phyloP scores from a whole-genome alignment of 2,329 filamentous ascomycete species.

The Aureobasidium sp. region DNA sequence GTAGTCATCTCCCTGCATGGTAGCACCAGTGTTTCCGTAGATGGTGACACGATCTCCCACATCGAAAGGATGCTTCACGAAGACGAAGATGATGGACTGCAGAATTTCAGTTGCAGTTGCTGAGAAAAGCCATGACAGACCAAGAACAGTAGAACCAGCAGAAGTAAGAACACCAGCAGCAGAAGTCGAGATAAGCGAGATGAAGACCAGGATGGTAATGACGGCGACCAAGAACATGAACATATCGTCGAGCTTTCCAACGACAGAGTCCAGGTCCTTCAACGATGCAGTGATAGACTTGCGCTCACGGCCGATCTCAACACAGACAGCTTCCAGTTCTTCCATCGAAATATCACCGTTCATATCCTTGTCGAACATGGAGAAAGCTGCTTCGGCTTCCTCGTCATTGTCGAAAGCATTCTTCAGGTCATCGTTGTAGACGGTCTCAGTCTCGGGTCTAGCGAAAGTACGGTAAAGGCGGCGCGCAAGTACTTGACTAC shows the following conservation, averaged over 20 bases:
- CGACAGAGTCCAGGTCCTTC: conserved; percentile 91
- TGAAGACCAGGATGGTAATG: conserved; percentile 76
- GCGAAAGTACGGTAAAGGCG: conserved; percentile 83
- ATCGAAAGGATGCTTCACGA: conserved; percentile 95
- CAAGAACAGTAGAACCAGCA: conserved; percentile 78
- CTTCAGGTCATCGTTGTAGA: conserved; percentile 70
- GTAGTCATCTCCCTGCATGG: conserved; percentile 79
- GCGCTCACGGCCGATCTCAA: conserved; percentile 88
- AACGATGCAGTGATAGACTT: conserved; percentile 92
- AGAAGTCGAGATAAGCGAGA: conserved; percentile 82
- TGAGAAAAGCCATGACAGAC: conserved; percentile 86
- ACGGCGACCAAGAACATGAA: conserved; percentile 80
- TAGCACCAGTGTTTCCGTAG: conserved; percentile 80
- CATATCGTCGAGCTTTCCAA: conserved; percentile 80
- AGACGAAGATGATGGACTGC: conserved; percentile 90
- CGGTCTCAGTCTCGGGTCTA: conserved; percentile 65
- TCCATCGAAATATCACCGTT: conserved; percentile 96
- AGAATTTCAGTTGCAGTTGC: conserved; percentile 91
- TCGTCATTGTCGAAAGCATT: conserved; percentile 74
- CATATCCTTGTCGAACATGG: conserved; percentile 92
- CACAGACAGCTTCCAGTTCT: conserved; percentile 85
- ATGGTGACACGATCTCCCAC: conserved; percentile 89
- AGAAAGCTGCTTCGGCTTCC: conserved; percentile 81
- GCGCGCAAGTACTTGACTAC: conserved; percentile 77
- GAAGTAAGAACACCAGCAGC: conserved; percentile 88